Evolutionary conservation across 352 stramenopile species (phyloP).

Genomic region (Pythium guiyangense): DNA sequence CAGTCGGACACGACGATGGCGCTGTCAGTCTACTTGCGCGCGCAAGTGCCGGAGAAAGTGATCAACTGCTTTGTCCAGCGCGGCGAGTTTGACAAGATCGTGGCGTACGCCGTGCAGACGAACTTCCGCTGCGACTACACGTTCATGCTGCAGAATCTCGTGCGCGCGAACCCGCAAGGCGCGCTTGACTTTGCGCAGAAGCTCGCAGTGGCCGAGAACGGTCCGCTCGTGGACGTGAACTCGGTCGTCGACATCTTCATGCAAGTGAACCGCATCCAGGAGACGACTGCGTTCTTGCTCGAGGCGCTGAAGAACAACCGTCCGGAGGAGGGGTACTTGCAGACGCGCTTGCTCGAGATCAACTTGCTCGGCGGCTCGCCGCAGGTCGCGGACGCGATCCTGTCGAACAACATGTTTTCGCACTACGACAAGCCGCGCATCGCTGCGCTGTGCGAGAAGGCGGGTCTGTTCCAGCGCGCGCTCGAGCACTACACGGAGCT

Average conservation of each 20-base stretch:
- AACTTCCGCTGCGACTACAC: slow-evolving; percentile 99
- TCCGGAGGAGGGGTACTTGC: slow-evolving; percentile 97
- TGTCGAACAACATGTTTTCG: slow-evolving; percentile 99
- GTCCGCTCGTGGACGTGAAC: slow-evolving; percentile 97
- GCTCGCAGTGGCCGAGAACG: slow-evolving; percentile 93
- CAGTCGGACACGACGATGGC: slow-evolving; percentile 97
- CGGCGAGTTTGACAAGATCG: slow-evolving; percentile 99
- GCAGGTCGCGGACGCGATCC: slow-evolving; percentile 99
- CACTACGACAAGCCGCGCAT: slow-evolving; percentile 99
- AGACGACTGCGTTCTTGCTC: slow-evolving; percentile 99
- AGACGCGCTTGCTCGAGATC: slow-evolving; percentile 99
- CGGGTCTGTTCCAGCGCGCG: slow-evolving; percentile 97
- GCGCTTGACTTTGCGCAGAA: slow-evolving; percentile 98
- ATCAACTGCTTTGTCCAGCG: slow-evolving; percentile 99
- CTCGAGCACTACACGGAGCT: slow-evolving; percentile 99
- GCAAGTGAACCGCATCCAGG: slow-evolving; percentile 97
- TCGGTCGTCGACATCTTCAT: slow-evolving; percentile 99
- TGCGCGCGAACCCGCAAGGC: slow-evolving; percentile 97
- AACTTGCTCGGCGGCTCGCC: slow-evolving; percentile 99
- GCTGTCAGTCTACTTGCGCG: slow-evolving; percentile 96
- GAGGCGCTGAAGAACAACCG: slow-evolving; percentile 99
- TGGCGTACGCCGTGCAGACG: slow-evolving; percentile 92
- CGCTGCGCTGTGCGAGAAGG: slow-evolving; percentile 97
- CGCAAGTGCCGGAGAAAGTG: slow-evolving; percentile 98
- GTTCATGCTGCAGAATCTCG: slow-evolving; percentile 98